Evolutionary conservation across 2,329 filamentous ascomycete genomes (phyloP).

Genomic region (Hymenoscyphus linearis): DNA sequence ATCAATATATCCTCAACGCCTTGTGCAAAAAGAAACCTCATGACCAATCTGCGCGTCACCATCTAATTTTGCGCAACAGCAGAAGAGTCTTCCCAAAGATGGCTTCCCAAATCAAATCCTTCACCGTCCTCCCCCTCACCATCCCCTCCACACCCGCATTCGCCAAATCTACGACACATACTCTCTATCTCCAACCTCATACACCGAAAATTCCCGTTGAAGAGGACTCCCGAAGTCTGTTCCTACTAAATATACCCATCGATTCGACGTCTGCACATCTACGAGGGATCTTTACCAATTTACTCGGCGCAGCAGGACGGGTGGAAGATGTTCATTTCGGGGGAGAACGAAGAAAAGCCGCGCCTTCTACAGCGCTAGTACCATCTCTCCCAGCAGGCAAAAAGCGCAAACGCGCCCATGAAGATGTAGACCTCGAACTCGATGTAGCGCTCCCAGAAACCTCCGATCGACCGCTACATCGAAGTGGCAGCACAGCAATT

Average conservation of each 20-base stretch:
- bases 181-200: conserved; percentile 82
- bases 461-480: conserved; percentile 67
- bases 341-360: conserved; percentile 42
- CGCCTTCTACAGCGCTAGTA: conserved; percentile 1
- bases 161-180: conserved; percentile 61
- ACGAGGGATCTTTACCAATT: conserved; percentile 65
- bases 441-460: conserved; percentile 52
- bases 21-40: conserved; percentile 5
- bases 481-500: conserved; percentile 73
- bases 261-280: conserved; percentile 77
- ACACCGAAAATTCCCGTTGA: conserved; percentile 70
- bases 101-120: conserved; percentile 27
- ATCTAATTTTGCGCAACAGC: background rate
- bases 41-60: conserved; percentile 2
- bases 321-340: conserved; percentile 78
- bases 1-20: background rate
- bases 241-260: conserved; percentile 82
- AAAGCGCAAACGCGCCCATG: conserved; percentile 41
- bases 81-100: background rate
- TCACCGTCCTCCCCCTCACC: conserved; percentile 27
- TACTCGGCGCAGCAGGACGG: conserved; percentile 71
- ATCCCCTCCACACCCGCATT: conserved; percentile 49
- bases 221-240: conserved; percentile 74
- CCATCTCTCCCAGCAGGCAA: conserved; percentile 10
- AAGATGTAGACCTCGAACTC: conserved; percentile 51